Conservation (phyloP, 441 rosid genomes). For the Metrosideros polymorpha region DNA sequence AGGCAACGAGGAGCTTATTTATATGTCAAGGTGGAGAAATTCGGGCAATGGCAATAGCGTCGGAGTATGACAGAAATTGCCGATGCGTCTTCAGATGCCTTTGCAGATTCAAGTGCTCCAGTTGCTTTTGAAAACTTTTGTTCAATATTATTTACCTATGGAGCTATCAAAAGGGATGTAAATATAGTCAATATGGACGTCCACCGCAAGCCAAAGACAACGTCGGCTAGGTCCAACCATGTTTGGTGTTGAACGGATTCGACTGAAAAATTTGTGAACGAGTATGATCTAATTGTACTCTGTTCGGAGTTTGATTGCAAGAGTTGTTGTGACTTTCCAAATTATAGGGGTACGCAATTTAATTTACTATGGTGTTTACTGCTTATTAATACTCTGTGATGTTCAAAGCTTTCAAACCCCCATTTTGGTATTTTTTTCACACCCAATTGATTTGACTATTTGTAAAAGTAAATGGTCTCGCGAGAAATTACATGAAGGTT, state of each 20-base stretch:
- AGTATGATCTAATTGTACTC: background rate
- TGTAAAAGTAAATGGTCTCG: too few species aligned
- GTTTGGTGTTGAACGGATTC: fast-evolving
- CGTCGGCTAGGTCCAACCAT: fast-evolving
- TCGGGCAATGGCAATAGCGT: background rate
- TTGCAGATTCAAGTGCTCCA: background rate
- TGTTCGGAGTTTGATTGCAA: fast-evolving
- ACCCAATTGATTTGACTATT: too few species aligned
- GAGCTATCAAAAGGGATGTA: background rate
- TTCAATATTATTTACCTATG: background rate
- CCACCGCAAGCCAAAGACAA: background rate
- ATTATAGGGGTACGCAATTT: background rate
- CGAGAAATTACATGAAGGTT: too few species aligned
- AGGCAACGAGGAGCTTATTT: background rate
- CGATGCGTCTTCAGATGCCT: background rate
- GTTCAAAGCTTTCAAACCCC: too few species aligned
- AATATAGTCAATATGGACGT: background rate
- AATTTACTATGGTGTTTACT: too few species aligned
- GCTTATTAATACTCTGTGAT: too few species aligned
- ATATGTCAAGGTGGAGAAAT: background rate
- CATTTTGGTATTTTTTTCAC: too few species aligned
- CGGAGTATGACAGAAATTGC: background rate
- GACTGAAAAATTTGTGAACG: background rate
- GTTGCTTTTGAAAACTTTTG: background rate
- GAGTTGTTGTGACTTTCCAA: background rate